Percentiles rank a stretch among this genome's conserved stretches.
Evolutionary conservation across 202 grass and related monocot species (phyloP).

Genomic region (Sporobolus alterniflorus): DNA sequence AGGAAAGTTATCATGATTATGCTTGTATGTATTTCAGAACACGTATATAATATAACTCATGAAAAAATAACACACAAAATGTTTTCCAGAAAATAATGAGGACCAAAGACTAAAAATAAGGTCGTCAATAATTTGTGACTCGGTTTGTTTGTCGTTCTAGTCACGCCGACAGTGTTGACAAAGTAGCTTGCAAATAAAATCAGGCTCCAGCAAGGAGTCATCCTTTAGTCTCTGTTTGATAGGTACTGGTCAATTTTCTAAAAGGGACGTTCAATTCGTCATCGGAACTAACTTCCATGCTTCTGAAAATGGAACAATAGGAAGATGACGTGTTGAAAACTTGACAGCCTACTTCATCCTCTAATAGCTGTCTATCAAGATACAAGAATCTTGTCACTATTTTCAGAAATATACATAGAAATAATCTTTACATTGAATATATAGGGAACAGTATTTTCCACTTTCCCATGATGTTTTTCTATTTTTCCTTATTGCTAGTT

Average conservation of each 20-base stretch:
- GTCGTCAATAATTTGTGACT: background rate
- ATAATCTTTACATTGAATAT: background rate
- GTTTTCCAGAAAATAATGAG: background rate
- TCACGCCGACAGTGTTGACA: background rate
- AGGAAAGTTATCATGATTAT: background rate
- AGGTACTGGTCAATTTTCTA: background rate
- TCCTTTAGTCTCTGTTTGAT: background rate
- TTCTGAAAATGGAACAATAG: background rate
- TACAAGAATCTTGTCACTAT: background rate
- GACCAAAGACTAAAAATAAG: too few relatives aligned
- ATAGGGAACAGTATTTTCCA: background rate
- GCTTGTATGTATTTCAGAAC: background rate
- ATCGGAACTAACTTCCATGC: background rate
- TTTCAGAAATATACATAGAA: background rate
- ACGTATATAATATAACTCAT: background rate
- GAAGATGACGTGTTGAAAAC: background rate
- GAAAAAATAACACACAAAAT: background rate
- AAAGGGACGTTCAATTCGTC: background rate
- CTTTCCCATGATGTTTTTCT: background rate
- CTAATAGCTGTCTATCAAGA: background rate
- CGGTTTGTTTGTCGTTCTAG: background rate
- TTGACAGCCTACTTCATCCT: background rate
- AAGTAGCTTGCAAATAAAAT: slow-evolving; percentile 12
- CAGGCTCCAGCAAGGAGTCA: background rate
- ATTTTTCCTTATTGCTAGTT: background rate